Percentiles rank a stretch among this genome's conserved stretches.
Conservation (phyloP, 2,329 filamentous ascomycete species). For the Aquanectria penicillioides region DNA sequence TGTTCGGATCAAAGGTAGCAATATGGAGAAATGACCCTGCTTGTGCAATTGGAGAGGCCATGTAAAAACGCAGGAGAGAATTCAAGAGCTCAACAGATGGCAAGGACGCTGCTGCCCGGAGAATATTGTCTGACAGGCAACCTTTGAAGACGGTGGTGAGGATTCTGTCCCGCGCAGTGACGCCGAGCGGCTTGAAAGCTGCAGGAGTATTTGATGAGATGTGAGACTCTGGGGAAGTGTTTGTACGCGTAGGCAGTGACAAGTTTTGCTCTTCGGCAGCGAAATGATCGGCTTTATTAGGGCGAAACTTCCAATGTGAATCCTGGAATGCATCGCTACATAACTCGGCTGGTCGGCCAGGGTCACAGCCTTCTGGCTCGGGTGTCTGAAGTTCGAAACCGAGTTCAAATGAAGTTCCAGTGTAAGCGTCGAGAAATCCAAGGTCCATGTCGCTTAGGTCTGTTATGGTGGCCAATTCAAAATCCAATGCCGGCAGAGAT, state of each 20-base stretch:
- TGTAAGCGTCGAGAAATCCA: conserved; percentile 46
- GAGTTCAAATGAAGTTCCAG: conserved; percentile 43
- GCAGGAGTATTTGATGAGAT: conserved; percentile 31
- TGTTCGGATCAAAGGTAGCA: conserved; percentile 49
- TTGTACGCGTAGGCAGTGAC: conserved; percentile 37
- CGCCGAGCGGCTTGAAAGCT: conserved; percentile 31
- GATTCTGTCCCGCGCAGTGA: conserved; percentile 41
- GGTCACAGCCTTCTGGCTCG: background rate
- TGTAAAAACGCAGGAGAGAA: conserved; percentile 50
- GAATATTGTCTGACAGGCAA: conserved; percentile 38
- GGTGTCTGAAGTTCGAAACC: background rate
- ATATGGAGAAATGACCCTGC: conserved; percentile 49
- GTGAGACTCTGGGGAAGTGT: conserved; percentile 38
- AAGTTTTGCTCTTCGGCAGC: conserved; percentile 46
- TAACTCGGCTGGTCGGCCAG: conserved; percentile 30
- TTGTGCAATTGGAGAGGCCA: conserved; percentile 40
- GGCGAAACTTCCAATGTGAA: conserved; percentile 44
- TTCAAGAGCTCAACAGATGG: conserved; percentile 52
- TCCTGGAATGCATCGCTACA: conserved; percentile 39
- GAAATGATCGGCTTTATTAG: conserved; percentile 43
- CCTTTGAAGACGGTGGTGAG: conserved; percentile 42
- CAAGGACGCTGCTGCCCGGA: conserved; percentile 48
- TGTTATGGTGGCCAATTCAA: conserved; percentile 27
- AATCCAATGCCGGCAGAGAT: background rate
- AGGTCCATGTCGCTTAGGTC: conserved; percentile 46